phyloP scores from a whole-genome alignment of 2,329 filamentous ascomycete species.

The Aureobasidium sp. region DNA sequence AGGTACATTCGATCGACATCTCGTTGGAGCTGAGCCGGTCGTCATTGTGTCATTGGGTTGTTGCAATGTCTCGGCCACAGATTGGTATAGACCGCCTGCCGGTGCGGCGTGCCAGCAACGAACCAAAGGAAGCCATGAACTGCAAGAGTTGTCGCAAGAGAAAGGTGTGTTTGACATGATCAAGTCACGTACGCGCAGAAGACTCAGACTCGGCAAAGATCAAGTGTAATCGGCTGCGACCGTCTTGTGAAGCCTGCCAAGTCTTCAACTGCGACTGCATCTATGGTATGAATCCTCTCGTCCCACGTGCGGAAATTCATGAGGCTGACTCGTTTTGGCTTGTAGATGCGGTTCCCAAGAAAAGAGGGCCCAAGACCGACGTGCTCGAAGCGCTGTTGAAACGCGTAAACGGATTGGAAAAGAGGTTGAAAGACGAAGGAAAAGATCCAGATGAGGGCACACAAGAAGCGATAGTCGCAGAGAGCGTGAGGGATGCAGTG shows the following conservation, averaged over 20 bases:
- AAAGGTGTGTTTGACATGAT: conserved; percentile 53
- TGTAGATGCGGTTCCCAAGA: conserved; percentile 78
- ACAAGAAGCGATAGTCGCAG: neutral
- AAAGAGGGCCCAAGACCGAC: conserved; percentile 82
- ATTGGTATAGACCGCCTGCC: conserved; percentile 74
- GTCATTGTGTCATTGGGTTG: conserved; percentile 9
- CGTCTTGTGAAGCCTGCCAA: conserved; percentile 80
- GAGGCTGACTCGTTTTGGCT: neutral
- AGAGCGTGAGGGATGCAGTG: conserved; percentile 5
- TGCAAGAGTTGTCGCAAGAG: conserved; percentile 90
- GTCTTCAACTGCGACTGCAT: conserved; percentile 82
- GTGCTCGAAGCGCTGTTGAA: conserved; percentile 77
- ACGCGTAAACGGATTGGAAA: conserved; percentile 76
- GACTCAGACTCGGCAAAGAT: conserved; percentile 48
- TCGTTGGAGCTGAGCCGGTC: conserved; percentile 5
- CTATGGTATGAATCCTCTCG: conserved; percentile 55
- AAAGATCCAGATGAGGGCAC: conserved; percentile 20
- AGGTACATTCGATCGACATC: neutral
- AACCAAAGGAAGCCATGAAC: conserved; percentile 86
- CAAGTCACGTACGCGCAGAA: neutral
- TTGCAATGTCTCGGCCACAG: conserved; percentile 61
- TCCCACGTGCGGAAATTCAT: neutral
- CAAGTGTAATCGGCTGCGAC: conserved; percentile 80
- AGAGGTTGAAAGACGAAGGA: conserved; percentile 55
- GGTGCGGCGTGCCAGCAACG: conserved; percentile 59